Percentiles rank a stretch among this genome's conserved stretches.
Evolutionary conservation across 192 early-diverging fungal genomes (phyloP).

Genomic region (Phlyctochytrium planicorne): DNA sequence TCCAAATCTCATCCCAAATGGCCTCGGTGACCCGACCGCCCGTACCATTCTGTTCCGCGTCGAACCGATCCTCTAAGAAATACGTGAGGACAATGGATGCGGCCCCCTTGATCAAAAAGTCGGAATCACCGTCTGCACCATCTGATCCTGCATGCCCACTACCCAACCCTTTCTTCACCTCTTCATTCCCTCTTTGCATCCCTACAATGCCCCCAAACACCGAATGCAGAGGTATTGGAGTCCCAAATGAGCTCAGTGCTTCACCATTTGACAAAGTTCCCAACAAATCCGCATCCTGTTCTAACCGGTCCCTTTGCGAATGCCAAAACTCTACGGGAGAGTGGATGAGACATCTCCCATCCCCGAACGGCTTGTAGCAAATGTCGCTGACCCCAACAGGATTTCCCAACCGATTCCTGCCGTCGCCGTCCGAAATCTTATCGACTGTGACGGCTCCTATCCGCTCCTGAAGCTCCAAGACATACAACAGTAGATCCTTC

Average conservation of each 20-base stretch:
- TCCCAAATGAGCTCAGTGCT: conserved; percentile 32
- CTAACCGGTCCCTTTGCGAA: conserved; percentile 11
- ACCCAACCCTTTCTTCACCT: too few relatives aligned
- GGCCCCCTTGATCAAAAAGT: conserved; percentile 27
- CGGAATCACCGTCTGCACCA: not conserved
- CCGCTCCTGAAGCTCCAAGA: conserved; percentile 29
- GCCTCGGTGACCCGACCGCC: conserved; percentile 6
- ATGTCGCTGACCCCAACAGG: conserved; percentile 11
- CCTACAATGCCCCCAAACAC: conserved; percentile 35
- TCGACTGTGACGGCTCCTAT: conserved; percentile 12
- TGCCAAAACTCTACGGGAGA: conserved; percentile 57
- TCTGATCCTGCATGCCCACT: too few relatives aligned
- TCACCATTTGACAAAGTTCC: conserved; percentile 30
- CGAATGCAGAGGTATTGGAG: conserved; percentile 34
- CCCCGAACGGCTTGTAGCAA: conserved; percentile 23
- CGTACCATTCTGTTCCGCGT: not conserved
- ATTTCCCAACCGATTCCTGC: conserved; percentile 19
- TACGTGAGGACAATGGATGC: conserved; percentile 56
- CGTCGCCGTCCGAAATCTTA: conserved; percentile 12
- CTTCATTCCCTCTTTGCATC: not conserved
- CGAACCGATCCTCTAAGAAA: conserved; percentile 42
- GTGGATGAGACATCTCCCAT: conserved; percentile 53
- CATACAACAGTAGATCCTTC: conserved; percentile 22
- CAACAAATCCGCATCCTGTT: conserved; percentile 29
- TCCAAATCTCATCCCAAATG: conserved; percentile 49